Evolutionary conservation across 176 grass and related monocot species (phyloP), one percentile per base, ranked within the genome.

Genomic region (Elymus sibiricus): DNA sequence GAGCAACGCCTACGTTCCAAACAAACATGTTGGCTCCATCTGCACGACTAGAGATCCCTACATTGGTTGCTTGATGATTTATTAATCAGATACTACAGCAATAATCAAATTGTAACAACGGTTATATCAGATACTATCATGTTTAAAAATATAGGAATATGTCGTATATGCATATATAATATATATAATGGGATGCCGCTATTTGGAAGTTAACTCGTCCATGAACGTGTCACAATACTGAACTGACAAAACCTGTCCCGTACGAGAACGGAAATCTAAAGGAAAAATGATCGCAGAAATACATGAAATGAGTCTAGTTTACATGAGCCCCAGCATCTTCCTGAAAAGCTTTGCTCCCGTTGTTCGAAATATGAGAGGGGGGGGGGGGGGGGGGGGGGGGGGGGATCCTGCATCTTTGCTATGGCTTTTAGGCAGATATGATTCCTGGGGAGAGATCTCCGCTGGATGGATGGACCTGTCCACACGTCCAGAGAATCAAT

Each of bases 281-380:
- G 49, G 21, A 28, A 86, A 53, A 87, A 83, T 32, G 21, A 34
- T 72, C 44, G 44, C 59, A 61, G 64, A 74, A 79, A 44, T 75
- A 31, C 51, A 79, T 38, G 80, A 58, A 79, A 83, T 60, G 83
- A 80, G 35, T 21, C 26, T 43, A 38, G 67, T 56, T 58, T 58
- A 58, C 19, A 10, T 28, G 53, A 40, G 38, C 82, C n/a, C 47
- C 47, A 71, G 85, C 85, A 88, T 85, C 89, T 81, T 55, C 51
- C 40, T 40, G 53, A 84, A 81, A 58, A 81, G 51, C 61, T 28
- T 88, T 84, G 49, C 77, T 37, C 19, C 9, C n/a, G 80, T 71
- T 82, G 70, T 56, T 81, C 13, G 53, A 81, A 88, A 91, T 91
- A 91, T 91, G 81, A 77, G 44, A 2, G 29, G 77, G 81, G 85